Evolutionary conservation across 2,329 filamentous ascomycete genomes (phyloP), one percentile per base, ranked within the genome.

Genomic region (Trichoderma atroviride): DNA sequence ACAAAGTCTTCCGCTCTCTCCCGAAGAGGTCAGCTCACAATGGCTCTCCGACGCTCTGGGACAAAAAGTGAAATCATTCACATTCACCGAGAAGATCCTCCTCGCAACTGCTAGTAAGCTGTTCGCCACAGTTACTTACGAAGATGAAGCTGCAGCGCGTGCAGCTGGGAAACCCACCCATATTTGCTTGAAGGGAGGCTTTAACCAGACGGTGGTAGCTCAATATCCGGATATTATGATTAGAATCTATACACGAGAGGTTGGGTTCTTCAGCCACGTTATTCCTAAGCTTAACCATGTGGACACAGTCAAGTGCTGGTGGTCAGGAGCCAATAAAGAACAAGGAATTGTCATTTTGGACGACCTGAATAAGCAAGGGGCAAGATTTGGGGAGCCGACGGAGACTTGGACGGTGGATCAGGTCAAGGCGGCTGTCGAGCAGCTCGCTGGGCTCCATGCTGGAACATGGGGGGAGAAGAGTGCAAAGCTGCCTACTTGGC

Each of bases 21-120:
- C 60, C 10, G 60, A 55, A 27, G 60, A 63, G 31, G 37, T 63
- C 22, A 53, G 22, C 3, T 40, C 47, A n/a, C 47, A 63, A 16
- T 63, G 60, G 60, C 60, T 63, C 14, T 63, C 60, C 3, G 37
- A 14, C 24, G 31, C 53, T 0, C 31, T 63, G 11, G 60, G 60
- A 10, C 60, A 63, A 5, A 63, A 53, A 37, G 43, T 63, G 31
- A 63, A 55, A 16, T 50, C 60, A 14, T 63, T 63, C 27, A 16
- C 5, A 29, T 63, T 40, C 33, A 63, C 31, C 60, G 29, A 53
- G 7, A 31, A 55, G 19, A 63, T 63, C n/a, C 60, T 63, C 22
- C 60, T 63, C 14, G 47, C 60, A 37, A 62, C 59, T 19, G 59
- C 59, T 62, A 62, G 59, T n/a, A 62, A 62, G 29, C 43, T 62